Evolutionary conservation across 2,329 filamentous ascomycete species (phyloP).

Genomic region (Exophiala dermatitidis): DNA sequence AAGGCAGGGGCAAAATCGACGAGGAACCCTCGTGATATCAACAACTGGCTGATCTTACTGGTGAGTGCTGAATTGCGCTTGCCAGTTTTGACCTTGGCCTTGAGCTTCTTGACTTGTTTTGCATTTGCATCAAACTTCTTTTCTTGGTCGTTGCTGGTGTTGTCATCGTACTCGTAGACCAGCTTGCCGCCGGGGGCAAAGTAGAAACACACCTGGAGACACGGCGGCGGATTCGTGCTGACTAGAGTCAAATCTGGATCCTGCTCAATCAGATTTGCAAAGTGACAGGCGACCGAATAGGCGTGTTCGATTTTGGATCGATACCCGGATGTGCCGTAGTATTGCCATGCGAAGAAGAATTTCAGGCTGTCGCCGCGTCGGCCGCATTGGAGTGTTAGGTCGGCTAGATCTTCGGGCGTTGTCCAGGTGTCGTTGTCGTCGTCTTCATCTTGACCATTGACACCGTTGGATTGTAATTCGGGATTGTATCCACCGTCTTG

Average conservation of each 20-base stretch:
- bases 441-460: slow-evolving; percentile 35
- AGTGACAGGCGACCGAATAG: slow-evolving; percentile 61
- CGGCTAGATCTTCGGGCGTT: slow-evolving; percentile 81
- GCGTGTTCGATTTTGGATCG: slow-evolving; percentile 61
- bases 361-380: slow-evolving; percentile 79
- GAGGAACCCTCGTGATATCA: slow-evolving; percentile 60
- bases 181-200: slow-evolving; percentile 57
- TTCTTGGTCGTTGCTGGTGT: neutral
- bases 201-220: slow-evolving; percentile 93
- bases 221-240: slow-evolving; percentile 69
- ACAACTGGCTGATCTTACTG: slow-evolving; percentile 45
- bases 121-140: neutral
- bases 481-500: too few relatives aligned
- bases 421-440: slow-evolving; percentile 26
- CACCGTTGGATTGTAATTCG: slow-evolving; percentile 27
- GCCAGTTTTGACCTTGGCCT: slow-evolving; percentile 2
- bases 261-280: slow-evolving; percentile 54
- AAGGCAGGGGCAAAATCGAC: slow-evolving; percentile 55
- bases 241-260: slow-evolving; percentile 62
- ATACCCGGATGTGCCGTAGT: slow-evolving; percentile 74
- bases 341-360: slow-evolving; percentile 79
- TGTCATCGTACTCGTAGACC: slow-evolving; percentile 6
- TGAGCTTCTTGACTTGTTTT: slow-evolving; percentile 30
- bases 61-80: slow-evolving; percentile 51
- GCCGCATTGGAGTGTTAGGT: slow-evolving; percentile 89